Conservation (phyloP, 108 stramenopile species). For the Cyclotella atomus region DNA sequence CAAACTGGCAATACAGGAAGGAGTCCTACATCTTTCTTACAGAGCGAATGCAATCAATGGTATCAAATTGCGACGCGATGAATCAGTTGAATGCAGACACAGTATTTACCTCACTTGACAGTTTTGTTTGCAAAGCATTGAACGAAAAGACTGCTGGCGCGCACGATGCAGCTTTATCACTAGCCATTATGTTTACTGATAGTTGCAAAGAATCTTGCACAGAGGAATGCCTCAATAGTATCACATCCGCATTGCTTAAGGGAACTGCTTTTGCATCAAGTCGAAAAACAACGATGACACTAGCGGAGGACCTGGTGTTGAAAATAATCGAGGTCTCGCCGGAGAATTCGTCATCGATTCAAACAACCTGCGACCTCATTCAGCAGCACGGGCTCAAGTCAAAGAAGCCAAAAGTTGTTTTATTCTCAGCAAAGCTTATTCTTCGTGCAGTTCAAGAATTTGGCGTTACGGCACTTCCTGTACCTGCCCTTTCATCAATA, state of each 20-base stretch:
- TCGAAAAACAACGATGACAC: conserved; percentile 61
- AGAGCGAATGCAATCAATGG: conserved; percentile 28
- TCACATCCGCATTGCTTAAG: conserved; percentile 59
- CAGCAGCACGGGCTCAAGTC: conserved; percentile 70
- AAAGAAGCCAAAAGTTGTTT: conserved; percentile 83
- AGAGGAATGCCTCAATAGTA: conserved; percentile 53
- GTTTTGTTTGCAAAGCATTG: conserved; percentile 44
- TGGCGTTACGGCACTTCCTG: conserved; percentile 70
- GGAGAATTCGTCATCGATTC: conserved; percentile 53
- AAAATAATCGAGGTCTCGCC: conserved; percentile 83
- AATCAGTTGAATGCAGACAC: conserved; percentile 44
- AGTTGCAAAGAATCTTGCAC: conserved; percentile 56
- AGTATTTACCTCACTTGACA: conserved; percentile 52
- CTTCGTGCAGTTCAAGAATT: conserved; percentile 63
- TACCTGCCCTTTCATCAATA: conserved; percentile 50
- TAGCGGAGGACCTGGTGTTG: conserved; percentile 55
- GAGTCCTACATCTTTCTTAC: conserved; percentile 65
- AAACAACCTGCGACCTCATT: conserved; percentile 61
- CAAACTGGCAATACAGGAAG: conserved; percentile 78
- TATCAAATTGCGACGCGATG: conserved; percentile 20
- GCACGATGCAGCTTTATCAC: conserved; percentile 75
- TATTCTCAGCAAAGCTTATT: conserved; percentile 57
- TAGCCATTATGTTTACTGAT: conserved; percentile 60
- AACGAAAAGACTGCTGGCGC: conserved; percentile 83
- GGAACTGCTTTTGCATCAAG: conserved; percentile 78